Conservation (phyloP, 2,329 filamentous ascomycete genomes). For the Fusarium sp. region DNA sequence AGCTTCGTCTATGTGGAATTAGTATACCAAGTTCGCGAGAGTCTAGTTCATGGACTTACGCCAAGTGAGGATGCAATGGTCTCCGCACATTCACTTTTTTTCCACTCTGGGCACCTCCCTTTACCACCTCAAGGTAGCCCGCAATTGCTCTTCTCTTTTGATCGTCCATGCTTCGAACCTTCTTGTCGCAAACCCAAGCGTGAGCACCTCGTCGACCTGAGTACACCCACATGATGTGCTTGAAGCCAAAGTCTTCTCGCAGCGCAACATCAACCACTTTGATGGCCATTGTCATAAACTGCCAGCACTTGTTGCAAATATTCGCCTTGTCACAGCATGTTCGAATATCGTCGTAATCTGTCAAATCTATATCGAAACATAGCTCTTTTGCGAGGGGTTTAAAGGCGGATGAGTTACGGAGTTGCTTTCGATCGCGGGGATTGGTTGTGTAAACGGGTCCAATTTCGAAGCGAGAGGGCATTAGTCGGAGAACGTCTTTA, state of each 20-base stretch:
- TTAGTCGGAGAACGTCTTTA: constrained; percentile 88
- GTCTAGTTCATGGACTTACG: constrained; percentile 60
- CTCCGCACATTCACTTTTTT: constrained; percentile 88
- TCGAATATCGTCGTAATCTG: constrained; percentile 96
- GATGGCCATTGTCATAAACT: constrained; percentile 97
- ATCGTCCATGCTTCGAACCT: constrained; percentile 86
- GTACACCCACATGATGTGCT: constrained; percentile 98
- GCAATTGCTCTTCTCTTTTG: constrained; percentile 86
- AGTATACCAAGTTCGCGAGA: constrained; percentile 14
- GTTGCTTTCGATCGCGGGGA: constrained; percentile 89
- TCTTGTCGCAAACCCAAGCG: constrained; percentile 97
- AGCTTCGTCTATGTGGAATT: constrained; percentile 72
- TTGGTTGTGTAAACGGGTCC: constrained; percentile 97
- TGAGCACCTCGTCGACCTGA: constrained; percentile 96
- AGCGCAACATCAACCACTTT: constrained; percentile 90
- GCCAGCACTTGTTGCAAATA: constrained; percentile 95
- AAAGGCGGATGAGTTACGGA: constrained; percentile 85
- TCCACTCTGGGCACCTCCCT: constrained; percentile 84
- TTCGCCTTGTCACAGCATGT: constrained; percentile 95
- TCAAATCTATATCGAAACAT: constrained; percentile 99
- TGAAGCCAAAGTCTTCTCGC: constrained; percentile 94
- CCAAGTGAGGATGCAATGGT: constrained; percentile 90
- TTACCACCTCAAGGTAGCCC: constrained; percentile 90
- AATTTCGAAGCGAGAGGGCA: constrained; percentile 96
- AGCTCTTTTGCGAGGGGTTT: constrained; percentile 91